Conservation (phyloP, 495 filamentous ascomycete species). For the Penicillium longicatenatum region DNA sequence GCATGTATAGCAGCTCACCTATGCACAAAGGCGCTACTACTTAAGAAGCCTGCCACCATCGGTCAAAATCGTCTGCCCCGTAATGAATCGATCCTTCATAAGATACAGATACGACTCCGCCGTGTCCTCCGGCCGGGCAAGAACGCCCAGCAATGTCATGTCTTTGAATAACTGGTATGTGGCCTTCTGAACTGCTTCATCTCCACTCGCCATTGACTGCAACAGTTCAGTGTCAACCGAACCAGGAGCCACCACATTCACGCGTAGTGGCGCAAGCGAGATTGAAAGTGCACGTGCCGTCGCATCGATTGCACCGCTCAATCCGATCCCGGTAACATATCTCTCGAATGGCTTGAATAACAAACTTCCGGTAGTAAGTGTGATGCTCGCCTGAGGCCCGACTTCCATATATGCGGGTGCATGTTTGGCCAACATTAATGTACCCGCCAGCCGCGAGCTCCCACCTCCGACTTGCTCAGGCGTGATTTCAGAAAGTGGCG, state of each 20-base stretch:
- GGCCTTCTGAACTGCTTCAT: not conserved
- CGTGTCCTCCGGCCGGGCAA: not conserved
- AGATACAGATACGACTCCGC: slow-evolving; percentile 2
- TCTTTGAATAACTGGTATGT: not conserved
- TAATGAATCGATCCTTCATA: slow-evolving; percentile 1
- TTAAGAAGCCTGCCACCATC: slow-evolving; percentile 1
- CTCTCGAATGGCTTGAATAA: slow-evolving; percentile 41
- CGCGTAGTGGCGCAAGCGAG: slow-evolving; percentile 58
- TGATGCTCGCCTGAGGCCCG: slow-evolving; percentile 44
- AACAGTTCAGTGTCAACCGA: slow-evolving; percentile 48
- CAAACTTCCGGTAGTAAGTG: slow-evolving; percentile 53
- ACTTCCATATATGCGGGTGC: slow-evolving; percentile 40
- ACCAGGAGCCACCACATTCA: slow-evolving; percentile 61
- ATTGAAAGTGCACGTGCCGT: slow-evolving; percentile 42
- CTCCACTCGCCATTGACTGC: not conserved
- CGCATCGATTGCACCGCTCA: not conserved
- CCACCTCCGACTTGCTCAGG: slow-evolving; percentile 4
- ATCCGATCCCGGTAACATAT: slow-evolving; percentile 39
- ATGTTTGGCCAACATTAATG: slow-evolving; percentile 54
- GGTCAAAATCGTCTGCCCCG: not conserved
- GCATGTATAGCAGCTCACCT: too few relatives aligned
- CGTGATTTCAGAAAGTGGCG: slow-evolving; percentile 36
- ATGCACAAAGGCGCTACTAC: not conserved
- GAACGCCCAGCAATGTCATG: not conserved
- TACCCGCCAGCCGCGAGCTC: slow-evolving; percentile 49